These are phyloP conservation scores for Thielaviopsis populi DNA, from an alignment of 2,329 filamentous ascomycete species.

Conservation along the genomic window DNA sequence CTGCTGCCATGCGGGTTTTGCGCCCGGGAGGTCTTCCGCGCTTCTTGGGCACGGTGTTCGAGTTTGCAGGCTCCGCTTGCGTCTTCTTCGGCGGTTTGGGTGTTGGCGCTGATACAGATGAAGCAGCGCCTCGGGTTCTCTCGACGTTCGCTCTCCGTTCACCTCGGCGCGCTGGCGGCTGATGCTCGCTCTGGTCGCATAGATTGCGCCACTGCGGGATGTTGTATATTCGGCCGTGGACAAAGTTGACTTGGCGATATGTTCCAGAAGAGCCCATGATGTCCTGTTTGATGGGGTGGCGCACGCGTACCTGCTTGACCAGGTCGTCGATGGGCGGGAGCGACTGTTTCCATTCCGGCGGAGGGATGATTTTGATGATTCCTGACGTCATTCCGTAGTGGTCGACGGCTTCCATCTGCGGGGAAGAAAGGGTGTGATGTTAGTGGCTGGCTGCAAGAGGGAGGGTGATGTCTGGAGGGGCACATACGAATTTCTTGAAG, in stretches of 20 bases:
- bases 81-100: neutral
- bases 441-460: neutral
- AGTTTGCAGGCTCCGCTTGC: slow-evolving; percentile 16
- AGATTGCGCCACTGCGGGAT: slow-evolving; percentile 89
- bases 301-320: slow-evolving; percentile 81
- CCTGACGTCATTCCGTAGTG: slow-evolving; percentile 94
- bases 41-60: slow-evolving; percentile 26
- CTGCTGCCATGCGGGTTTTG: slow-evolving; percentile 21
- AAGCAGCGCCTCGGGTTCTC: slow-evolving; percentile 22
- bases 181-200: slow-evolving; percentile 88
- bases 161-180: slow-evolving; percentile 80
- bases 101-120: neutral
- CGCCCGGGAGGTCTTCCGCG: slow-evolving; percentile 27
- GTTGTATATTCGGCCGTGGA: slow-evolving; percentile 92
- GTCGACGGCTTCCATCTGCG: slow-evolving; percentile 65
- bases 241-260: slow-evolving; percentile 92
- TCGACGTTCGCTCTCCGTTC: slow-evolving; percentile 54
- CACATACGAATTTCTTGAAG: slow-evolving; percentile 73
- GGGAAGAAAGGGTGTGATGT: neutral
- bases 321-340: slow-evolving; percentile 68
- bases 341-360: slow-evolving; percentile 77
- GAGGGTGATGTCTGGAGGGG: neutral
- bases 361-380: slow-evolving; percentile 90
- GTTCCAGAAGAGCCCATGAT: slow-evolving; percentile 92
- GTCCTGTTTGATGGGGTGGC: slow-evolving; percentile 95